Base-by-base conservation (phyloP, 2,329 filamentous ascomycete genomes). In the Penicillium rolfsii region DNA sequence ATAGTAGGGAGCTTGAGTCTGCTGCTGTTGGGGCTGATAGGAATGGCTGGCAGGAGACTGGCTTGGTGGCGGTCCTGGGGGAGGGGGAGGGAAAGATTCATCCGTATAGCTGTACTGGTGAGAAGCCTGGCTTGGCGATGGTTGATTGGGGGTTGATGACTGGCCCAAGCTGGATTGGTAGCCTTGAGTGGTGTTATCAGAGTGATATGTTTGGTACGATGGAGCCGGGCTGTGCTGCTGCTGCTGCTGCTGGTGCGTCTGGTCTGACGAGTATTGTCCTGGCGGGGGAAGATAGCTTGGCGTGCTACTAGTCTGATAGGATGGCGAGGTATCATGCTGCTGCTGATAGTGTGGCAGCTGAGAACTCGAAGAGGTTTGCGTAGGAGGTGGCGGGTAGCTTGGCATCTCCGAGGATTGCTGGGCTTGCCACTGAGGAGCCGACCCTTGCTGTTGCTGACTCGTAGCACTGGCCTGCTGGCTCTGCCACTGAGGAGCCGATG, bases 31-130 rank as follows among this genome's bases (percentile, higher is more conserved):
- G 8, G 57, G 49, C 30, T 66, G 65, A 35, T 66, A 64, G 4
- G 59, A 38, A 7, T 52, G 60, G 26, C 55, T 65, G 43, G 49
- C 36, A 41, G 67, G 62, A 1, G 68, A 66, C 35, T 69, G 67
- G 35, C 46, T 63, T 22, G 74, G 71, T 22, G 74, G 69, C 24
- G 71, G 69, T 4, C 76, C 76, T 28, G 75, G 64, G n/a, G 76
- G 77, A 14, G 76, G 77, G 28, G 76, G 77, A 8, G 77, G 76
- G 65, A 75, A 76, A 3, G 76, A 76, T 48, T 74, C 67, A 8
- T 72, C 74, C 54, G 70, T 66, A 61, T 73, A 72, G 22, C 67
- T 66, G 50, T 75, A 71, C 14, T 69, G 70, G 12, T 60, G 40
- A 5, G 59, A 38, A 2, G 56, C 57, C 11, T 67, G 61, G 11